phyloP scores from a whole-genome alignment of 768 basidiomycete genomes.

The Mrakia blollopis region DNA sequence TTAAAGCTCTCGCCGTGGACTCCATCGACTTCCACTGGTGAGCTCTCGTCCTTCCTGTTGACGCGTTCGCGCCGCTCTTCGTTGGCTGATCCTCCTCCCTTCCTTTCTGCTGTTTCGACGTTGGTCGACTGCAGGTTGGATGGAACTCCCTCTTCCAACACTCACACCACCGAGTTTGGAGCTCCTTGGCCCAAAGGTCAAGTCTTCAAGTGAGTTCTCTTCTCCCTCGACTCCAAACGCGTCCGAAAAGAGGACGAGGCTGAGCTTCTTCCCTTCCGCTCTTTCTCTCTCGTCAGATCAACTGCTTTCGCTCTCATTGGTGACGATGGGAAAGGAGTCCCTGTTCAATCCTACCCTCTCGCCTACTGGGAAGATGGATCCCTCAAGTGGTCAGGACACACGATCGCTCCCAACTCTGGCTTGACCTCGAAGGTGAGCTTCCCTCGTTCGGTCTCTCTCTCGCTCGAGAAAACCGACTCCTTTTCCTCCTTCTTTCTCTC shows the following conservation, averaged over 20 bases:
- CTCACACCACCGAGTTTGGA: slow-evolving; percentile 24
- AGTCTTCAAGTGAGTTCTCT: slow-evolving; percentile 11
- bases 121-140: background rate
- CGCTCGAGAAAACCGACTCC: background rate
- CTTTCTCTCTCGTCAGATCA: slow-evolving; percentile 2
- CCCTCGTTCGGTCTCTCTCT: background rate
- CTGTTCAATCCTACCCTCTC: slow-evolving; percentile 11
- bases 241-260: background rate
- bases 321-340: background rate
- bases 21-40: background rate
- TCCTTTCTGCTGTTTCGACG: too few species aligned
- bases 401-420: slow-evolving; percentile 3
- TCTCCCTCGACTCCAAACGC: background rate
- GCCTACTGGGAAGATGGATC: slow-evolving; percentile 21
- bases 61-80: too few species aligned
- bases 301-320: slow-evolving; percentile 18
- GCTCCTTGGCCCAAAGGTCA: slow-evolving; percentile 19
- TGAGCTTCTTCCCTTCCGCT: background rate
- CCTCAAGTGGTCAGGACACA: slow-evolving; percentile 22
- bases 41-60: background rate
- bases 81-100: background rate
- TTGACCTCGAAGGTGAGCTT: slow-evolving; percentile 1
- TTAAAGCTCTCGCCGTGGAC: background rate
- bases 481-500: too few species aligned
- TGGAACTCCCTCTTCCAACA: slow-evolving; percentile 14